These are phyloP conservation scores for Akanthomyces uredinophilus DNA, from an alignment of 2,329 filamentous ascomycete species.

Conservation along the genomic window DNA sequence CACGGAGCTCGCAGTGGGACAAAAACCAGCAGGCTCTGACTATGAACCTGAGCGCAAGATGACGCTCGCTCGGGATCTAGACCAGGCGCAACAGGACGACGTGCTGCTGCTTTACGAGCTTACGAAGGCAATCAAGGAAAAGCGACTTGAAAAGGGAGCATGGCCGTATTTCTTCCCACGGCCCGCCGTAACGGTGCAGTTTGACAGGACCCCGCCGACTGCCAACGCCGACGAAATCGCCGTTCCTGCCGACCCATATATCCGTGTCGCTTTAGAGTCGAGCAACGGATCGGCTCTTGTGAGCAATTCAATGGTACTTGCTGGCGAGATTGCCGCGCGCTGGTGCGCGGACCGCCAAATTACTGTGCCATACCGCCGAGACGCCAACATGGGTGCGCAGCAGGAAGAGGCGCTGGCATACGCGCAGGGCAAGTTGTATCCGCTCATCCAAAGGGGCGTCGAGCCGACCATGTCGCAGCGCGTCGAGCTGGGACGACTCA, in stretches of 20 bases:
- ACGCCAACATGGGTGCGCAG: slow-evolving; percentile 37
- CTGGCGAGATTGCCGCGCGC: slow-evolving; percentile 54
- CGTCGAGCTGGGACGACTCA: slow-evolving; percentile 26
- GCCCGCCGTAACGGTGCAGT: slow-evolving; percentile 39
- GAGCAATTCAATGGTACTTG: slow-evolving; percentile 51
- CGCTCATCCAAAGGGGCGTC: slow-evolving; percentile 26
- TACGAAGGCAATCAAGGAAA: slow-evolving; percentile 38
- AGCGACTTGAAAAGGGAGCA: slow-evolving; percentile 43
- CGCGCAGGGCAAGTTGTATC: slow-evolving; percentile 31
- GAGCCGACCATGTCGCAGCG: slow-evolving; percentile 29
- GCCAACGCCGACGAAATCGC: slow-evolving; percentile 16
- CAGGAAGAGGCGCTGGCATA: slow-evolving; percentile 31
- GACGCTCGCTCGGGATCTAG: slow-evolving; percentile 38
- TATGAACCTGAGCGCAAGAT: slow-evolving; percentile 36
- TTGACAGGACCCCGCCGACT: slow-evolving; percentile 26
- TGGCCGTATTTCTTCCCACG: slow-evolving; percentile 43
- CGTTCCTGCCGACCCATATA: slow-evolving; percentile 46
- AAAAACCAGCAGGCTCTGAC: slow-evolving; percentile 17
- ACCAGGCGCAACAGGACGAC: slow-evolving; percentile 37
- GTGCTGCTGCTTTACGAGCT: slow-evolving; percentile 44
- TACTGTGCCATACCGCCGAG: slow-evolving; percentile 53
- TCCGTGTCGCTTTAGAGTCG: slow-evolving; percentile 32
- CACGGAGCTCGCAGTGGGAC: slow-evolving; percentile 27
- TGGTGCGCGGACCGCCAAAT: slow-evolving; percentile 56
- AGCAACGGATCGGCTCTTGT: slow-evolving; percentile 32